Evolutionary conservation across 169 alveolate species (phyloP).

Genomic region (Plasmodium chabaudi): DNA sequence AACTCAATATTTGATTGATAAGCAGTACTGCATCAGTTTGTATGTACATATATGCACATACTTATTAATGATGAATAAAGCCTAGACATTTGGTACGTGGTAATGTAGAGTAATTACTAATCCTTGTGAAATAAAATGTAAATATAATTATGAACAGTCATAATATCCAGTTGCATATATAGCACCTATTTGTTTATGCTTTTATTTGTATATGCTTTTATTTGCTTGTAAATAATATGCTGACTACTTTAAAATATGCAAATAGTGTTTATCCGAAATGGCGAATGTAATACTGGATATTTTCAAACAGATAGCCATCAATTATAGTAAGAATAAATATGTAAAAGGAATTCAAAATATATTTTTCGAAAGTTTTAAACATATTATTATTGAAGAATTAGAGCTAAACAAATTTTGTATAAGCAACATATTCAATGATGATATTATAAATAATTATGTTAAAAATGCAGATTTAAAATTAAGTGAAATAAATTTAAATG

Average conservation of each 20-base stretch:
- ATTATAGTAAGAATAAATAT: slow-evolving; percentile 6
- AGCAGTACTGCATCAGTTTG: too few species aligned
- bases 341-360: slow-evolving; percentile 14
- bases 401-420: slow-evolving; percentile 12
- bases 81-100: too few species aligned
- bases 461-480: neutral
- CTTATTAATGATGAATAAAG: too few species aligned
- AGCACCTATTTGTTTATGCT: too few species aligned
- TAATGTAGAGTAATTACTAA: too few species aligned
- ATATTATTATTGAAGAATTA: slow-evolving; percentile 21
- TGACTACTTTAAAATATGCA: neutral
- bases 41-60: too few species aligned
- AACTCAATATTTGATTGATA: too few species aligned
- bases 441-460: neutral
- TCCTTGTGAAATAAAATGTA: too few species aligned
- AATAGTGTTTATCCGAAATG: neutral
- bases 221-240: neutral
- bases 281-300: neutral
- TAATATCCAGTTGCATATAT: too few species aligned
- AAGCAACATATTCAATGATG: neutral
- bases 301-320: neutral
- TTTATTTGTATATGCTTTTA: too few species aligned
- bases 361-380: slow-evolving; percentile 15
- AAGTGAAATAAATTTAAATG: neutral
- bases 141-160: too few species aligned